Conservation (phyloP, 139 green algal genomes). For the Prasinococcaceae sp. region DNA sequence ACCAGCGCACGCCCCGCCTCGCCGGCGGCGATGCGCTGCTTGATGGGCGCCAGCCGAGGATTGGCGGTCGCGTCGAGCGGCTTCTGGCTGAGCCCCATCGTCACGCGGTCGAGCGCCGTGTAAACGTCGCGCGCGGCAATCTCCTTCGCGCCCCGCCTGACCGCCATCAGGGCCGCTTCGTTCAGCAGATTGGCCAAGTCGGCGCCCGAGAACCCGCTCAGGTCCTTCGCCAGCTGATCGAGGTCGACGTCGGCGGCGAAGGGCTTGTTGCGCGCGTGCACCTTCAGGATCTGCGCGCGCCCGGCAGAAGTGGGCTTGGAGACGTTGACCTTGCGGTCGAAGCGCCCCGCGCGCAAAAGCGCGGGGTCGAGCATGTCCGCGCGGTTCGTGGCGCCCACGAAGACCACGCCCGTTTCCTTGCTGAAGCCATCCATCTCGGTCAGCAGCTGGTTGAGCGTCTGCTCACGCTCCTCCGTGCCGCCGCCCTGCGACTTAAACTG, state of each 20-base stretch:
- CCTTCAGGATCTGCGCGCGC: constrained; percentile 71
- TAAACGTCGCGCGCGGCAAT: constrained; percentile 54
- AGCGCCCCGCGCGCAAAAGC: constrained; percentile 75
- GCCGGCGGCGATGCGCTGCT: constrained; percentile 11
- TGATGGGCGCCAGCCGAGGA: neutral
- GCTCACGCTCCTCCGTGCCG: constrained; percentile 95
- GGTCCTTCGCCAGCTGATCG: constrained; percentile 68
- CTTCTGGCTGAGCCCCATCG: constrained; percentile 4
- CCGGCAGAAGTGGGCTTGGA: constrained; percentile 93
- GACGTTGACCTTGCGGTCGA: constrained; percentile 90
- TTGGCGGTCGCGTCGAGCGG: neutral
- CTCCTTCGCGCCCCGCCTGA: constrained; percentile 28
- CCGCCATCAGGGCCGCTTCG: constrained; percentile 64
- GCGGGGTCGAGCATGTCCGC: constrained; percentile 73
- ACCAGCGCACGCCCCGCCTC: constrained; percentile 25
- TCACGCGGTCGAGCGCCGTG: constrained; percentile 62
- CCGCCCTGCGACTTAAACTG: constrained; percentile 33
- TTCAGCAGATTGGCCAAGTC: constrained; percentile 94
- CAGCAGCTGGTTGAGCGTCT: constrained; percentile 97
- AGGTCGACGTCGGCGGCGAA: constrained; percentile 67
- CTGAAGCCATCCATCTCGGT: constrained; percentile 98
- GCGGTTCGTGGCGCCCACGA: constrained; percentile 86
- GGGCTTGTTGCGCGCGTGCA: constrained; percentile 43
- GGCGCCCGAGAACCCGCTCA: constrained; percentile 75
- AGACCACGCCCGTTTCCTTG: constrained; percentile 79